Base-by-base conservation (phyloP, 768 basidiomycete species). In the Boletus vermiculosoides region DNA sequence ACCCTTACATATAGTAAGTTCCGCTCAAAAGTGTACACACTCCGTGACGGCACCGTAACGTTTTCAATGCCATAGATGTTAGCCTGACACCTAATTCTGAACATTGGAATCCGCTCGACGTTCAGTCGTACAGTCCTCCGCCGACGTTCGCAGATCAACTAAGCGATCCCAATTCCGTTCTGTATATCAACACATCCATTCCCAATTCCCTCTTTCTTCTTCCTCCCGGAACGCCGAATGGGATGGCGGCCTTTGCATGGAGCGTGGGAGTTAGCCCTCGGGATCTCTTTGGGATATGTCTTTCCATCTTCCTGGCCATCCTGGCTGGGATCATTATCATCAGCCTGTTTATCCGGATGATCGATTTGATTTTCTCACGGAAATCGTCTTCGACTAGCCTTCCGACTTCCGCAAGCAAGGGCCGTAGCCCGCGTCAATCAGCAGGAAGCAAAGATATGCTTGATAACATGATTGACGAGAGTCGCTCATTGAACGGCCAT, bases 171-270 rank as follows among this genome's bases (percentile, higher is more conserved):
- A 73, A 72, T 39, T 95, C 93, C 1, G 84, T 89, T 11, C 78
- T 99, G 31, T 98, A 83, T 74, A 79, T 98, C 60, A 77, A 96
- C 66, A 61, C 81, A 1, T 71, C 76, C 23, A 77, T 83, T 16
- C 81, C 87, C 20, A 97, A 97, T 66, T 75, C 79, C 31, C 76
- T 96, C 45, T 91, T 89, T 76, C 82, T 80, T 56, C 82, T 91
- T 55, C 87, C 88, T 10, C 63, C 74, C 13, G 77, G 85, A 63
- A 80, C 86, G 0, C 64, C 76, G 10, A 60, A 63, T 9, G 96
- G 96, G 3, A 85, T 99, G 45, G 77, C 83, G 16, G 87, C 90
- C 2, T 95, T 95, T 68, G 91, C 94, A 1, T 87, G 86, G 66
- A 81, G 90, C 13, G 75, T 96, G 41, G 97, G 96, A 31, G 68